Evolutionary conservation across 306 rosid genomes (phyloP).

Genomic region (Begonia peltatifolia): DNA sequence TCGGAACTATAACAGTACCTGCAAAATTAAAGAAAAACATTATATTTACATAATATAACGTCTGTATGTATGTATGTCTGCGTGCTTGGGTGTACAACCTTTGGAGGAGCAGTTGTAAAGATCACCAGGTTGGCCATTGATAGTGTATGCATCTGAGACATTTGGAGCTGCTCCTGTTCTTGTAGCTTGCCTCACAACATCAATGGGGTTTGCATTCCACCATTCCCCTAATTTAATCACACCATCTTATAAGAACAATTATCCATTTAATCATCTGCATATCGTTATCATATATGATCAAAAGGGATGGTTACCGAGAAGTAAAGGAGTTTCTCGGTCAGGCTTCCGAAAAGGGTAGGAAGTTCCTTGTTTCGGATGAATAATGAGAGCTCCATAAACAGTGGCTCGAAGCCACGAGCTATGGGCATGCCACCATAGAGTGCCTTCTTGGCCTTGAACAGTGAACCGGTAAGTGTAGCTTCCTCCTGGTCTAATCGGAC

Average conservation of each 20-base stretch:
- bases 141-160: slow-evolving; percentile 71
- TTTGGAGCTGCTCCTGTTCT: slow-evolving; percentile 82
- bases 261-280: too few species aligned
- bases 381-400: slow-evolving; percentile 70
- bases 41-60: too few species aligned
- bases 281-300: background rate
- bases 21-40: slow-evolving; percentile 8
- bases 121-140: slow-evolving; percentile 95
- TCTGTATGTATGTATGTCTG: background rate
- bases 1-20: slow-evolving; percentile 51
- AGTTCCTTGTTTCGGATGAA: slow-evolving; percentile 58
- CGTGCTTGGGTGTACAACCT: slow-evolving; percentile 21
- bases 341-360: slow-evolving; percentile 70
- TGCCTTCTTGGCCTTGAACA: slow-evolving; percentile 75
- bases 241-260: background rate
- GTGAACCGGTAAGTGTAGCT: slow-evolving; percentile 82
- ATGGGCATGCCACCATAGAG: slow-evolving; percentile 99
- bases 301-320: slow-evolving; percentile 42
- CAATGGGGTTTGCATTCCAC: slow-evolving; percentile 87
- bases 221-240: slow-evolving; percentile 57
- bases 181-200: slow-evolving; percentile 50
- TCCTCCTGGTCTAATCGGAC: slow-evolving; percentile 82
- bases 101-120: slow-evolving; percentile 73
- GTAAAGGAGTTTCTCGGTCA: slow-evolving; percentile 39
- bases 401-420: slow-evolving; percentile 97